Base-by-base conservation (phyloP, 2,329 filamentous ascomycete genomes). In the Dactylellina drechsleri region DNA sequence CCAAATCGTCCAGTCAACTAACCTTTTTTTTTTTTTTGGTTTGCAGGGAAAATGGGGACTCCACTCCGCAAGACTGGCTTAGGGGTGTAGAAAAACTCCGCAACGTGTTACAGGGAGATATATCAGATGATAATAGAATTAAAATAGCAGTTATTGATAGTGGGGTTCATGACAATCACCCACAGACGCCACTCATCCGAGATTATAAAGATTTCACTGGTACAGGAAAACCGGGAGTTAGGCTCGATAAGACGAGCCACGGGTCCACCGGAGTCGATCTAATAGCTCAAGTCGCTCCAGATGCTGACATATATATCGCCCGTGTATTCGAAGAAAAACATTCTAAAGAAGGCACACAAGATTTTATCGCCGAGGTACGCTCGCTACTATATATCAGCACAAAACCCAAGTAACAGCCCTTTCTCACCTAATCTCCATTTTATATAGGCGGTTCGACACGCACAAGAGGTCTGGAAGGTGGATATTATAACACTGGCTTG, bases 101-200 rank as follows among this genome's bases (percentile, higher is more conserved):
- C 18, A 16, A 20, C 20, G 49, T 26, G 20, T 13, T 52, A 13
- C 49, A 20, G 20, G 49, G 49, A 15, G 16, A 52, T 8, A 26
- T 52, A 18, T 52, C n/a, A 20, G 49, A 52, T 52, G 49, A 52
- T 52, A 13, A 52, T 23, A 52, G 49, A 13, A 23, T 52, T 20
- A 52, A 52, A 52, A 52, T 52, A 18, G 49, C 49, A 26, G 18
- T 52, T 12, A 52, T 52, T 4, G 49, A 52, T 52, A 52, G 49
- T 26, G 20, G 49, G 20, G 20, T 52, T 13, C 49, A 52, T 26
- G 16, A 13, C 10, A 13, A 52, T 52, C 49, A 52, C 20, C n/a
- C n/a, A 52, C 49, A 20, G 12, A 23, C 12, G 49, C 4, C 2
- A 18, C 49, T 52, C 12, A 26, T 52, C 13, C 49, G 20, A 52